A percentile compares a stretch with the other conserved stretches of the same genome.
phyloP scores from a whole-genome alignment of 345 rosid species.

The Eutrema japonicum region DNA sequence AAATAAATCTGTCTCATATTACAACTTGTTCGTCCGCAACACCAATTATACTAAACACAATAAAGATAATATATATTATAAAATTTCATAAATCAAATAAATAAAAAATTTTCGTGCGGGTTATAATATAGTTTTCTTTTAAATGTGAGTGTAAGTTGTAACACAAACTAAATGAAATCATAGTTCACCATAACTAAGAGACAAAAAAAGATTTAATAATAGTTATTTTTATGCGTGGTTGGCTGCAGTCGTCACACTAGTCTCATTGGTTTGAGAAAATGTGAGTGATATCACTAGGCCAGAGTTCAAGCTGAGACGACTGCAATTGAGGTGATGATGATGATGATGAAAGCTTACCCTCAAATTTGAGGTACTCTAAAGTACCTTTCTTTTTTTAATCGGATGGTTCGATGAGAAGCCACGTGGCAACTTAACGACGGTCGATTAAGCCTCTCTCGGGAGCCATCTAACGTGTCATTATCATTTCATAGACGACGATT shows the following conservation, averaged over 20 bases:
- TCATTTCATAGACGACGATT: neutral
- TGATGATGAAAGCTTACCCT: neutral
- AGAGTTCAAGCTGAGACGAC: neutral
- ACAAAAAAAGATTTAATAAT: neutral
- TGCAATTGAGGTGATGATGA: neutral
- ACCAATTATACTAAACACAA: too few relatives aligned
- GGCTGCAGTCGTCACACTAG: neutral
- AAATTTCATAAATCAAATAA: too few relatives aligned
- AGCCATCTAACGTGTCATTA: neutral
- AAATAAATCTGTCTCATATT: too few relatives aligned
- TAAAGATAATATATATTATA: too few relatives aligned
- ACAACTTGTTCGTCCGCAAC: too few relatives aligned
- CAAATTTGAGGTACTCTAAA: conserved; percentile 17
- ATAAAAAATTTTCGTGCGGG: too few relatives aligned
- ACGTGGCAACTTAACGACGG: neutral
- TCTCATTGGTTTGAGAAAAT: neutral
- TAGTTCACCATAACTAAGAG: neutral
- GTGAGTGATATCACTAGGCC: neutral
- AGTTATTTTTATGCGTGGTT: rapidly evolving
- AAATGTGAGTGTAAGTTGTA: neutral
- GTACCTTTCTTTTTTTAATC: neutral
- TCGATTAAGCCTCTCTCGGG: neutral
- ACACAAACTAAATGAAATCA: neutral
- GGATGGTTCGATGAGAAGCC: neutral
- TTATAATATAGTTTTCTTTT: too few relatives aligned